Conservation (phyloP, 164 flowering plant species). For the Magnolia sinica region DNA sequence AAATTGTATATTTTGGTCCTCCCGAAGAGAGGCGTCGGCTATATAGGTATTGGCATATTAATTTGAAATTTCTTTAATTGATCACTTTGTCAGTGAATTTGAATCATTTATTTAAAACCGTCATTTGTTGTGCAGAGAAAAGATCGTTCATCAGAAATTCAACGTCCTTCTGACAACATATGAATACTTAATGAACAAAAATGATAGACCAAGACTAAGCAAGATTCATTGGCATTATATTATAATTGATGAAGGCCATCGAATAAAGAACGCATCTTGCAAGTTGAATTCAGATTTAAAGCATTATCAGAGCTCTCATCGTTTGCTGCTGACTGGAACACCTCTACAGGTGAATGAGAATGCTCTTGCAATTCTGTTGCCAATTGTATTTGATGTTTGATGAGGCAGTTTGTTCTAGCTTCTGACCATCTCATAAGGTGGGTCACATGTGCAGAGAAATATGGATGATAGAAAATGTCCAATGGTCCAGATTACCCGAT, state of each 20-base stretch:
- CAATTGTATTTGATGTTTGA: background rate
- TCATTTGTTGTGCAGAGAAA: conserved; percentile 59
- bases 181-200: conserved; percentile 97
- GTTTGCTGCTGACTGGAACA: conserved; percentile 92
- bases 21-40: conserved; percentile 90
- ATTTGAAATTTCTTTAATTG: conserved; percentile 2
- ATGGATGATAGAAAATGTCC: background rate
- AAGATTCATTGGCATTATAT: conserved; percentile 94
- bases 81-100: background rate
- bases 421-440: background rate
- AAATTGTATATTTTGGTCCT: conserved; percentile 89
- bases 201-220: conserved; percentile 91
- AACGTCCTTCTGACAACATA: conserved; percentile 96
- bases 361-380: background rate
- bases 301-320: conserved; percentile 79
- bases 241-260: conserved; percentile 97
- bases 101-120: background rate
- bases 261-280: conserved; percentile 69
- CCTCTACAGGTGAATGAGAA: conserved; percentile 68
- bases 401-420: background rate
- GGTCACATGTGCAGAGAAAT: background rate
- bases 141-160: conserved; percentile 86
- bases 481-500: background rate
- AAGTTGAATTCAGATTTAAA: conserved; percentile 91
- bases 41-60: conserved; percentile 60